phyloP scores from a whole-genome alignment of 805 yeast genomes.

The Cyberlindnera maclurae region DNA sequence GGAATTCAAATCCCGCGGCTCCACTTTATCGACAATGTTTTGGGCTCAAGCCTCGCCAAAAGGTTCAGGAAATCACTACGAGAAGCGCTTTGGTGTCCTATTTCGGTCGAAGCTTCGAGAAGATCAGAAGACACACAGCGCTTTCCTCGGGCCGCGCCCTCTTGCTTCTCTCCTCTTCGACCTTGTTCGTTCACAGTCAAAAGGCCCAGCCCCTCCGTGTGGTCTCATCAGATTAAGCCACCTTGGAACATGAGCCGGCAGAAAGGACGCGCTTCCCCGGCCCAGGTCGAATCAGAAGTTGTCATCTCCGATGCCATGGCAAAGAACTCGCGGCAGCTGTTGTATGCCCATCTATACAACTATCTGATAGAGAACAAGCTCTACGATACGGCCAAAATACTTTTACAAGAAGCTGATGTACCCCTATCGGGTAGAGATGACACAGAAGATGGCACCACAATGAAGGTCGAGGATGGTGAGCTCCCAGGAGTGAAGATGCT shows the following conservation, averaged over 20 bases:
- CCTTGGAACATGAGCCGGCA: background rate
- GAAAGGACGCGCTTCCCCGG: background rate
- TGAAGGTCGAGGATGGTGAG: constrained; percentile 10
- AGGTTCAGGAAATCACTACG: no score
- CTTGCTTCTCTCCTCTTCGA: no score
- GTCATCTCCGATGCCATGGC: constrained; percentile 40
- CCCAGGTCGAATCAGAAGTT: background rate
- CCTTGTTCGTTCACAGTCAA: no score
- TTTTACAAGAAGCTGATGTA: constrained; percentile 39
- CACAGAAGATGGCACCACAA: no score
- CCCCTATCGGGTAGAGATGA: constrained; percentile 24
- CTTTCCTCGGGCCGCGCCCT: no score
- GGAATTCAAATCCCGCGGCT: no score
- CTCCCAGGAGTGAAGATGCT: constrained; percentile 32
- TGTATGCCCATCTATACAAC: constrained; percentile 46
- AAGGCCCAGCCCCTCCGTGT: no score
- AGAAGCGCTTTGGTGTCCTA: no score
- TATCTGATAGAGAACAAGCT: constrained; percentile 40
- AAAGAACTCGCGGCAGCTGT: constrained; percentile 40
- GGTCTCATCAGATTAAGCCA: background rate
- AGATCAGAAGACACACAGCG: no score
- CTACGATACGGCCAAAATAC: constrained; percentile 41
- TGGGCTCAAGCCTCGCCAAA: no score
- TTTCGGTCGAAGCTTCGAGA: no score
- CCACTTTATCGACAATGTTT: no score